Evolutionary conservation across 2,329 filamentous ascomycete genomes (phyloP), one percentile per base, ranked within the genome.

Genomic region (Trichoderma arundinaceum): DNA sequence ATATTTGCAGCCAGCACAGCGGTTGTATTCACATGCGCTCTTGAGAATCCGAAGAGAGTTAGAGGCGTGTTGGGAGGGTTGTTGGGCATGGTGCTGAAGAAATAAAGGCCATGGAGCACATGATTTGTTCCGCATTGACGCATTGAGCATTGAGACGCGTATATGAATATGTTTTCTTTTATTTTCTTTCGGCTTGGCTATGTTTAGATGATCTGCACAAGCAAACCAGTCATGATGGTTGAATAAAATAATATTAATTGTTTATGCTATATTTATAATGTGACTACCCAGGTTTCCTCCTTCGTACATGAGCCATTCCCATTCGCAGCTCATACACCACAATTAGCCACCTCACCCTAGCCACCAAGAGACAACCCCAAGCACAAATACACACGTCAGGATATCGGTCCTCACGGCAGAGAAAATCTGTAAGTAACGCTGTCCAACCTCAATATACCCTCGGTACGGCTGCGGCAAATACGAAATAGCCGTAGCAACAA

Each of bases 361-460:
- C 43, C 72, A 70, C 83, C 84, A 86, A 43, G 79, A 77, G 67
- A 79, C 82, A 9, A 83, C 81, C 12, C 90, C 91, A 68, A 94
- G 76, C 59, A 94, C 89, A 77, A 94, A 94, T 8, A 94, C 84
- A 67, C 90, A 87, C 1, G 90, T 86, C 80, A 93, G 81, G n/a
- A 91, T 87, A 75, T 94, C 91, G 38, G 83, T 83, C 73, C 89
- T 84, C 28, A 94, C 86, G 4, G 90, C 92, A 62, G 83, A 86
- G 70, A 90, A 90, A 63, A 94, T 91, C 75, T 89, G 85, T 17
- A 83, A 84, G 75, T 93, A 94, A 69, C 88, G 81, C 72, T 90
- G 80, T 43, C 81, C 81, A 33, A 89, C 80, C 72, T 84, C 82
- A 19, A 91, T 75, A 72, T 89, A 90, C 4, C 85, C 84, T 71